Evolutionary conservation across 441 rosid genomes (phyloP), one percentile per base, ranked within the genome.

Genomic region (Melastoma candidum): DNA sequence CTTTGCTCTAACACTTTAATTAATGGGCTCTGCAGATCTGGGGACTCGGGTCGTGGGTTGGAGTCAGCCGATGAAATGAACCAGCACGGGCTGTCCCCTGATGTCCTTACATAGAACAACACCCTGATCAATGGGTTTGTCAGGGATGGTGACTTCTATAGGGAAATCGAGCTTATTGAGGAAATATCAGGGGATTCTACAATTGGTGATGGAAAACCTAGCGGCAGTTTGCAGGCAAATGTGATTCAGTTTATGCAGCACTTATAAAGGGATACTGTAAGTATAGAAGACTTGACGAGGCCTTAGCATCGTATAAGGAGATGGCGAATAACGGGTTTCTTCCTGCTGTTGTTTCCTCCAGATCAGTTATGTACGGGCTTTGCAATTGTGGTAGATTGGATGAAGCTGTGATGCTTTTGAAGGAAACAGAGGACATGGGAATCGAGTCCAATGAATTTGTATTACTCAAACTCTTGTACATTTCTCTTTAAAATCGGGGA

Each of bases 331-430:
- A 63, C 58, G 90, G 89, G 26, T 66, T 71, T 65, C 71, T 81
- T 49, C 96, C 93, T 11, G 92, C 89, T 71, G 81, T 79, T 26
- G 84, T 89, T 66, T 78, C 96, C 12, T 84, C 79, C 65, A 74
- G 80, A 69, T 85, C 87, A 12, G 81, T 86, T 26, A 52, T 93
- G 32, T 74, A 73, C 63, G 82, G 92, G 14, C 83, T 89, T 47
- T 89, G 95, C 80, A 82, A 78, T 73, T 49, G 62, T 29, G 88
- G 87, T 27, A 83, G 63, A 67, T 22, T 82, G 58, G 29, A 69
- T 11, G 90, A 86, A 69, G 96, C 93, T 24, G 73, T 73, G 51
- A 52, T 67, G 60, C 71, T 93, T 36, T 51, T 93, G 53, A 68
- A 46, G 55, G 93, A 83, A 73, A 86, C 86, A 90, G 79, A 83